Evolutionary conservation across 805 yeast species (phyloP).

Genomic region (Wickerhamiella cacticola): DNA sequence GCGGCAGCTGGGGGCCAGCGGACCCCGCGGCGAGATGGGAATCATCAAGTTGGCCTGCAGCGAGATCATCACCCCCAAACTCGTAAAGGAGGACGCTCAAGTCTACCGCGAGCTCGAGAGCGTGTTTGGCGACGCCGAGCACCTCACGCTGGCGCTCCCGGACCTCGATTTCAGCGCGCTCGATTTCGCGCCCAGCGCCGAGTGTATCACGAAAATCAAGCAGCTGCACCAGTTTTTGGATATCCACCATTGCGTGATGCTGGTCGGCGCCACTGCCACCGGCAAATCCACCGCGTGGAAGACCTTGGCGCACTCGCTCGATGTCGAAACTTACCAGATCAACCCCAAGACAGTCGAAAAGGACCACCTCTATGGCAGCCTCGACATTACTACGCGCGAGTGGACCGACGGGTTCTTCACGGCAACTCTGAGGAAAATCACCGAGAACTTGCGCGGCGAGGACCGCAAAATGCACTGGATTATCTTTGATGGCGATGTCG

Average conservation of each 20-base stretch:
- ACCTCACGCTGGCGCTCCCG: conserved; percentile 1
- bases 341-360: conserved; percentile 71
- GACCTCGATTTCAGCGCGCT: conserved; percentile 17
- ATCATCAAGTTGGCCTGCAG: conserved; percentile 40
- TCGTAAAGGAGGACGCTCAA: conserved; percentile 41
- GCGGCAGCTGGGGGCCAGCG: not conserved
- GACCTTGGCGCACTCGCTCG: conserved; percentile 39
- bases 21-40: conserved; percentile 19
- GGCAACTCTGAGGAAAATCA: conserved; percentile 45
- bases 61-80: conserved; percentile 58
- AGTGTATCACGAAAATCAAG: conserved; percentile 42
- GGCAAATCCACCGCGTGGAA: conserved; percentile 57
- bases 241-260: conserved; percentile 65
- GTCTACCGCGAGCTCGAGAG: conserved; percentile 28
- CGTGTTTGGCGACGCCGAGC: conserved; percentile 22
- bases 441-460: conserved; percentile 49
- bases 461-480: conserved; percentile 50
- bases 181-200: conserved; percentile 21
- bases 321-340: conserved; percentile 36
- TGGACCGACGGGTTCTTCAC: conserved; percentile 89
- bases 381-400: conserved; percentile 70
- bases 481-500: conserved; percentile 84
- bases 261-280: conserved; percentile 62
- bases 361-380: conserved; percentile 50
- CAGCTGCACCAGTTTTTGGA: conserved; percentile 53